Percentiles rank a stretch among this genome's conserved stretches.
phyloP scores from a whole-genome alignment of 2,329 filamentous ascomycete genomes.

The Tolypocladium album region DNA sequence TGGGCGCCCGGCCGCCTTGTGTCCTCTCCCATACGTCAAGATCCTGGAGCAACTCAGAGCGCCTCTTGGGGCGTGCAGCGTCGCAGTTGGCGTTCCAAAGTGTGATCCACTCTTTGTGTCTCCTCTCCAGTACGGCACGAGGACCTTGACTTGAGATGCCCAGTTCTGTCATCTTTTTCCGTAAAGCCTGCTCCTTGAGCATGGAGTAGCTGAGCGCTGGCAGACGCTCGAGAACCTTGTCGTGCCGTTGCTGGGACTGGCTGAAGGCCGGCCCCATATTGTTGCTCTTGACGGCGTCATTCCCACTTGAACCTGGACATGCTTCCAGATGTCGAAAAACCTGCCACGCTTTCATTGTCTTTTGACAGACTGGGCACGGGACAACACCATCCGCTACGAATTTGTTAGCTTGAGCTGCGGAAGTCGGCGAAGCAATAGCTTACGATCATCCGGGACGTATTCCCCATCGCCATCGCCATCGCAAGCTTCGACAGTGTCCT shows the following conservation, averaged over 20 bases:
- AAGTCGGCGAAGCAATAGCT: background rate
- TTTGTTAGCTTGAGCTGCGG: background rate
- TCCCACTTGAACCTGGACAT: slow-evolving; percentile 28
- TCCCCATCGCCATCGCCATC: slow-evolving; percentile 17
- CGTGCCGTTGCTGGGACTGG: slow-evolving; percentile 14
- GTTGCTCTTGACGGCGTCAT: background rate
- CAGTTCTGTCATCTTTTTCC: slow-evolving; percentile 71
- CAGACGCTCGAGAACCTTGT: slow-evolving; percentile 48
- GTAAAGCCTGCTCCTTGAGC: slow-evolving; percentile 66
- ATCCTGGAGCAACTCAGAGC: slow-evolving; percentile 63
- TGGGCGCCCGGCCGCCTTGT: slow-evolving; percentile 51
- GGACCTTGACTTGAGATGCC: slow-evolving; percentile 64
- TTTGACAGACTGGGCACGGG: slow-evolving; percentile 71
- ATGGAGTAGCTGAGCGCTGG: slow-evolving; percentile 79
- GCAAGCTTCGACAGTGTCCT: slow-evolving; percentile 12
- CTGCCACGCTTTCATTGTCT: slow-evolving; percentile 65
- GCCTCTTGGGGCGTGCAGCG: slow-evolving; percentile 59
- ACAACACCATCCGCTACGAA: slow-evolving; percentile 59
- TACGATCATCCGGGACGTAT: slow-evolving; percentile 17
- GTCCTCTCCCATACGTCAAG: slow-evolving; percentile 81
- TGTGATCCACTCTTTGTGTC: slow-evolving; percentile 90
- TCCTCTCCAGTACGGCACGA: slow-evolving; percentile 59
- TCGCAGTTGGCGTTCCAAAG: slow-evolving; percentile 98
- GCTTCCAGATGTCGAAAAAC: slow-evolving; percentile 77
- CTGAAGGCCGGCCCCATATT: slow-evolving; percentile 1